Percentiles rank a stretch among this genome's conserved stretches.
These are phyloP conservation scores for Drosera capensis DNA, from an alignment of 148 eudicot genomes.

Conservation along the genomic window DNA sequence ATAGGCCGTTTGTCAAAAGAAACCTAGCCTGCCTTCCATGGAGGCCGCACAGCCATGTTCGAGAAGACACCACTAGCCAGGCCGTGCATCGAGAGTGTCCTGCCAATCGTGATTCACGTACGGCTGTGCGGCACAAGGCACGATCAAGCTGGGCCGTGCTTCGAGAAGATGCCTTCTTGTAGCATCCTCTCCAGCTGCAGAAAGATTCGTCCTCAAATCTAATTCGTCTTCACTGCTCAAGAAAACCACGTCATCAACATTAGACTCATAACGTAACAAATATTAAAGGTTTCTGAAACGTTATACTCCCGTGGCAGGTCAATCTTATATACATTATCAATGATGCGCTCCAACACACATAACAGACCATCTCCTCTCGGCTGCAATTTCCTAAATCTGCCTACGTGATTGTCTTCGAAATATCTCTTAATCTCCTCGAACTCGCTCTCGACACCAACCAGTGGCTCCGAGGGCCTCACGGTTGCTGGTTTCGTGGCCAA, in stretches of 20 bases:
- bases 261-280: conserved; percentile 25
- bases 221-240: conserved; percentile 12
- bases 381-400: conserved; percentile 26
- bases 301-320: conserved; percentile 19
- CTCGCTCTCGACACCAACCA: conserved; percentile 18
- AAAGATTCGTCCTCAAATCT: no score
- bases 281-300: conserved; percentile 10
- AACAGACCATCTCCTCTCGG: no score
- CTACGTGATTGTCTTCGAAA: conserved; percentile 16
- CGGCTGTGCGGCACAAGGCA: no score
- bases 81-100: no score
- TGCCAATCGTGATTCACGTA: no score
- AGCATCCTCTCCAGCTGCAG: no score
- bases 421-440: conserved; percentile 8
- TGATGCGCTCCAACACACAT: conserved; percentile 38
- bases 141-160: no score
- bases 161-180: no score
- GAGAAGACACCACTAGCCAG: no score
- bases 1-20: no score
- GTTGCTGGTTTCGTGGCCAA: conserved; percentile 5
- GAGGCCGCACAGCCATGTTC: no score
- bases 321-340: conserved; percentile 33
- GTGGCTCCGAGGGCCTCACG: conserved; percentile 14
- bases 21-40: no score
- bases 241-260: conserved; percentile 25